Evolutionary conservation across 129 eudicot species (phyloP).

Genomic region (Artemisia tridentata): DNA sequence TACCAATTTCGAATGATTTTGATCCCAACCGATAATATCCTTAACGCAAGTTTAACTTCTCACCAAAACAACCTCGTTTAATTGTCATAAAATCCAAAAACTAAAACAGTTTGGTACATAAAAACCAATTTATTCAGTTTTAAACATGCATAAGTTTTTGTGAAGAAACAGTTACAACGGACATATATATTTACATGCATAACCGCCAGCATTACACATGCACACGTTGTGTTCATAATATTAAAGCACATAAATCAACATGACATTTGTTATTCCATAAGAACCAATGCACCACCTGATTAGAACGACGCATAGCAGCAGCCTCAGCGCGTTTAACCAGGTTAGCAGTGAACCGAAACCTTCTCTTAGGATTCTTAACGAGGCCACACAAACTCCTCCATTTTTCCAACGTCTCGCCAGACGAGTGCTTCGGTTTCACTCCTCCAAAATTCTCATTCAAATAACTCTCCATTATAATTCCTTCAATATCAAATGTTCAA

Average conservation of each 20-base stretch:
- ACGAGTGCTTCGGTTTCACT: slow-evolving; percentile 64
- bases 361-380: slow-evolving; percentile 87
- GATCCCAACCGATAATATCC: too few species aligned
- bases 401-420: slow-evolving; percentile 55
- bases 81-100: too few species aligned
- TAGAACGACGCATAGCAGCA: slow-evolving; percentile 90
- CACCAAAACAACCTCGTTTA: too few species aligned
- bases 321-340: slow-evolving; percentile 81
- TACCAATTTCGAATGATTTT: too few species aligned
- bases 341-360: slow-evolving; percentile 91
- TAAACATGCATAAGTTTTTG: too few species aligned
- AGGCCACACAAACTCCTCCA: slow-evolving; percentile 89
- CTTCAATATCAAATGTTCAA: slow-evolving; percentile 8
- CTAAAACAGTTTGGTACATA: too few species aligned
- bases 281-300: slow-evolving; percentile 46
- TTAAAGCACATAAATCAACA: not conserved
- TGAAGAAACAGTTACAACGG: slow-evolving; percentile 13
- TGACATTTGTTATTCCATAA: slow-evolving; percentile 1
- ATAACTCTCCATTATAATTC: slow-evolving; percentile 74
- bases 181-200: too few species aligned
- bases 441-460: slow-evolving; percentile 68
- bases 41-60: too few species aligned
- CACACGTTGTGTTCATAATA: not conserved
- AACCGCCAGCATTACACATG: too few species aligned
- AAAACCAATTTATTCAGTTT: too few species aligned